Evolutionary conservation across 2,329 filamentous ascomycete species (phyloP).

Genomic region (Aspergillus uvarum): DNA sequence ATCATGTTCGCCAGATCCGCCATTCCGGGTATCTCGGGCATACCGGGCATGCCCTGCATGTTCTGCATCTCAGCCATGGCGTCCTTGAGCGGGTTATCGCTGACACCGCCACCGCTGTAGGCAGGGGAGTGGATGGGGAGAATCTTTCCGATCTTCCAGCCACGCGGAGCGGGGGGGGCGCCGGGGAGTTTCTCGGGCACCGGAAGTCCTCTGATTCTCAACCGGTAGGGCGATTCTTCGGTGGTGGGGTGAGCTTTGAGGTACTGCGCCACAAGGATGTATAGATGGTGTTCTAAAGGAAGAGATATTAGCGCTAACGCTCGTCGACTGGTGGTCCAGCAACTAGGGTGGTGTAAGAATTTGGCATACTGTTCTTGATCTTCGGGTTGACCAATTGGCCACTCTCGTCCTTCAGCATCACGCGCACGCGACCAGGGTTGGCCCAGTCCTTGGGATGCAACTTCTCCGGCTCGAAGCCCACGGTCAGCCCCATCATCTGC

Average conservation of each 20-base stretch:
- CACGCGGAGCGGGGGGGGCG: conserved; percentile 72
- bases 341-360: neutral
- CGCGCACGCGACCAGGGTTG: conserved; percentile 86
- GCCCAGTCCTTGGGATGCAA: conserved; percentile 95
- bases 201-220: conserved; percentile 72
- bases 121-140: conserved; percentile 86
- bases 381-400: conserved; percentile 51
- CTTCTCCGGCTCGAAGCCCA: conserved; percentile 87
- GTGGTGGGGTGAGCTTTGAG: conserved; percentile 76
- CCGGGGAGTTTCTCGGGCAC: conserved; percentile 68
- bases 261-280: conserved; percentile 74
- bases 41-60: conserved; percentile 44
- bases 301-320: neutral
- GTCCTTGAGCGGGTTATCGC: conserved; percentile 90
- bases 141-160: conserved; percentile 85
- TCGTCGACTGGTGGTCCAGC: neutral
- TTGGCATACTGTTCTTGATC: conserved; percentile 61
- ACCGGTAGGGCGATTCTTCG: conserved; percentile 66
- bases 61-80: conserved; percentile 91
- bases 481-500: conserved; percentile 59
- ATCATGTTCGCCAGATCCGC: conserved; percentile 59
- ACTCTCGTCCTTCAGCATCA: conserved; percentile 63
- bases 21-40: conserved; percentile 45
- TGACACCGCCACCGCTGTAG: conserved; percentile 88
- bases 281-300: conserved; percentile 73